A percentile compares a stretch with the other conserved stretches of the same genome.
Evolutionary conservation across 2,329 filamentous ascomycete species (phyloP).

Genomic region (Elsinoe necatrix): DNA sequence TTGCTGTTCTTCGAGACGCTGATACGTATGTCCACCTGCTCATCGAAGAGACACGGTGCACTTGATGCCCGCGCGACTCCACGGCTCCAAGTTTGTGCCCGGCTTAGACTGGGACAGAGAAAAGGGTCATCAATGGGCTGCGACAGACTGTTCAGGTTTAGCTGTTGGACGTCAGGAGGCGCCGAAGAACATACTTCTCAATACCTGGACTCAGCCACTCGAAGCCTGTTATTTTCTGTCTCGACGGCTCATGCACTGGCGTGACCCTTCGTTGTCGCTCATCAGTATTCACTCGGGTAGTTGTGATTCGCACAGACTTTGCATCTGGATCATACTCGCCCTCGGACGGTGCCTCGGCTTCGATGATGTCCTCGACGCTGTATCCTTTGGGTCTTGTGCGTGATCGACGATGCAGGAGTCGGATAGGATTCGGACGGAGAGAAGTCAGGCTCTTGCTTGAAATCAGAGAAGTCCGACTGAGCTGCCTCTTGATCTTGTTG

Average conservation of each 20-base stretch:
- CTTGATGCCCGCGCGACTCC: not conserved
- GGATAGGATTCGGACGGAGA: not conserved
- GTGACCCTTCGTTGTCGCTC: not conserved
- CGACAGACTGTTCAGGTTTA: not conserved
- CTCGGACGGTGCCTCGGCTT: not conserved
- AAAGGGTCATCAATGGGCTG: not conserved
- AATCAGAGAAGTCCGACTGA: conserved; percentile 17
- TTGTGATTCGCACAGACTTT: not conserved
- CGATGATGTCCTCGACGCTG: not conserved
- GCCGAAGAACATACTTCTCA: conserved; percentile 12
- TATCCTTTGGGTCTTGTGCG: not conserved
- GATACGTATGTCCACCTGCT: not conserved
- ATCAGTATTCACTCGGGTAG: not conserved
- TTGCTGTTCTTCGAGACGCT: not conserved
- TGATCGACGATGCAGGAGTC: conserved; percentile 5
- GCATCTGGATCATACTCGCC: conserved; percentile 15
- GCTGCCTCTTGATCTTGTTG: conserved; percentile 22
- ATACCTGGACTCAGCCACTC: conserved; percentile 19
- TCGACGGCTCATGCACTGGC: not conserved
- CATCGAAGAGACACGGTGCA: not conserved
- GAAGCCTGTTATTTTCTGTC: conserved; percentile 14
- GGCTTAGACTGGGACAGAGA: not conserved
- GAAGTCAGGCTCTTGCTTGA: conserved; percentile 5
- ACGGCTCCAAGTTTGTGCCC: not conserved
- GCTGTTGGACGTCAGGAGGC: not conserved